A percentile compares a stretch with the other conserved stretches of the same genome.
phyloP scores from a whole-genome alignment of 2,329 filamentous ascomycete genomes.

The Ilyonectria sp. region DNA sequence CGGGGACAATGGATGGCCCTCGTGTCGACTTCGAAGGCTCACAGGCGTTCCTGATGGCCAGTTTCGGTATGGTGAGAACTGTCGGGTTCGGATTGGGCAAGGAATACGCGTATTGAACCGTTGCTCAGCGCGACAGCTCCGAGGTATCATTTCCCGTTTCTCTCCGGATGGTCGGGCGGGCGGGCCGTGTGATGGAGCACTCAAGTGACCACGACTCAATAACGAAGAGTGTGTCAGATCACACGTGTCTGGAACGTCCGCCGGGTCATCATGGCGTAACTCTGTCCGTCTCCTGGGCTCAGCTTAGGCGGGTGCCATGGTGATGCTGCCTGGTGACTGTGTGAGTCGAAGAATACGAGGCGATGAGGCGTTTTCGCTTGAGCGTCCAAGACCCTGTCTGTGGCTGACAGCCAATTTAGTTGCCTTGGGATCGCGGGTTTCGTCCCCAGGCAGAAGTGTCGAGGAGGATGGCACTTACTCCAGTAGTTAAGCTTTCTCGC shows the following conservation, averaged over 20 bases:
- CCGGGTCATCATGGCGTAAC: conserved; percentile 18
- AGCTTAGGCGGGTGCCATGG: conserved; percentile 1
- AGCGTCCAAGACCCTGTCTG: background rate
- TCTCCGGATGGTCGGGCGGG: background rate
- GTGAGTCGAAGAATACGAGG: background rate
- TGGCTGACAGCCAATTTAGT: conserved; percentile 21
- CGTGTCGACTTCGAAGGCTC: background rate
- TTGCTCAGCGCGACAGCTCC: background rate
- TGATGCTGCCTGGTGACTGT: background rate
- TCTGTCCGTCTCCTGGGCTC: background rate
- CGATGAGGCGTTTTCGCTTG: conserved; percentile 4
- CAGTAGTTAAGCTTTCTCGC: background rate
- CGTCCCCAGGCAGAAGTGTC: conserved; percentile 11
- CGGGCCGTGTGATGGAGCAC: background rate
- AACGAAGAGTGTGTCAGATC: background rate
- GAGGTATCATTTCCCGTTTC: background rate
- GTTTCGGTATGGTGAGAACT: background rate
- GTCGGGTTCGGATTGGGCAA: background rate
- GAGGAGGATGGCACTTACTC: background rate
- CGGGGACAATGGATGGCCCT: background rate
- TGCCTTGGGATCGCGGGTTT: conserved; percentile 13
- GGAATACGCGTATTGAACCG: conserved; percentile 1
- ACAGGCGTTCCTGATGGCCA: background rate
- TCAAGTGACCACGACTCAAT: background rate
- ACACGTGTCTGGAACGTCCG: background rate